A percentile compares a stretch with the other conserved stretches of the same genome.
These are phyloP conservation scores for Rhizopus sp. DNA, from an alignment of 371 early-diverging fungal species.

Conservation along the genomic window DNA sequence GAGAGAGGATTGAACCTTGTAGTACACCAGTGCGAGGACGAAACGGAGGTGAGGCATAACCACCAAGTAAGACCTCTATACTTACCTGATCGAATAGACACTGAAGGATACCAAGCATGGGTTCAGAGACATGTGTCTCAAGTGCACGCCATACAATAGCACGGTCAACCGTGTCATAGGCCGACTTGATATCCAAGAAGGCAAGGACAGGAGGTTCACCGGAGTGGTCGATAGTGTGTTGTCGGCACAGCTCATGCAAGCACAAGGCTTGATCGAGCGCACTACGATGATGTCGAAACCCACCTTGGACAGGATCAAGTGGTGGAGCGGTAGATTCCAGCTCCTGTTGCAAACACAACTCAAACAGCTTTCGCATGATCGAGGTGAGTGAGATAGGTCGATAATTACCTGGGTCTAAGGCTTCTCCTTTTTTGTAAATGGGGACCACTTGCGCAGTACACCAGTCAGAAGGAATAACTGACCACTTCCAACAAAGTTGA, in stretches of 20 bases:
- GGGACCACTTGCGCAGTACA: conserved; percentile 23
- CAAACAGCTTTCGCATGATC: conserved; percentile 25
- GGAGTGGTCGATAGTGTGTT: conserved; percentile 5
- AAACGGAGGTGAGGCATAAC: conserved; percentile 4
- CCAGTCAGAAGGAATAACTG: conserved; percentile 15
- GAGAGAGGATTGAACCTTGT: conserved; percentile 23
- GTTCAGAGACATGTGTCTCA: background rate
- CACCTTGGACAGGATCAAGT: conserved; percentile 33
- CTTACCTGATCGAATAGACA: conserved; percentile 15
- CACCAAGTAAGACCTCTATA: conserved; percentile 5
- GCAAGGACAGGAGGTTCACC: conserved; percentile 12
- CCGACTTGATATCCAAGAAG: conserved; percentile 24
- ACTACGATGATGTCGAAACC: conserved; percentile 29
- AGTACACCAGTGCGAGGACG: conserved; percentile 19
- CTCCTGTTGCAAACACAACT: conserved; percentile 7
- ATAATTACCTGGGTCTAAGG: conserved; percentile 16
- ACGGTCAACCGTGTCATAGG: conserved; percentile 24
- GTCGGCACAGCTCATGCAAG: conserved; percentile 12
- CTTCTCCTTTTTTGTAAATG: conserved; percentile 25
- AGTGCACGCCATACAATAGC: conserved; percentile 15
- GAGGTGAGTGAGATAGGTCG: conserved; percentile 27
- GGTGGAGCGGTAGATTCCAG: conserved; percentile 10
- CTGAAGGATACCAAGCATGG: conserved; percentile 8
- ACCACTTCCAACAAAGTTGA: conserved; percentile 26
- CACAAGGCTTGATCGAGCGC: conserved; percentile 33